phyloP scores from a whole-genome alignment of 2,329 filamentous ascomycete species.

The Colletotrichum sp. region DNA sequence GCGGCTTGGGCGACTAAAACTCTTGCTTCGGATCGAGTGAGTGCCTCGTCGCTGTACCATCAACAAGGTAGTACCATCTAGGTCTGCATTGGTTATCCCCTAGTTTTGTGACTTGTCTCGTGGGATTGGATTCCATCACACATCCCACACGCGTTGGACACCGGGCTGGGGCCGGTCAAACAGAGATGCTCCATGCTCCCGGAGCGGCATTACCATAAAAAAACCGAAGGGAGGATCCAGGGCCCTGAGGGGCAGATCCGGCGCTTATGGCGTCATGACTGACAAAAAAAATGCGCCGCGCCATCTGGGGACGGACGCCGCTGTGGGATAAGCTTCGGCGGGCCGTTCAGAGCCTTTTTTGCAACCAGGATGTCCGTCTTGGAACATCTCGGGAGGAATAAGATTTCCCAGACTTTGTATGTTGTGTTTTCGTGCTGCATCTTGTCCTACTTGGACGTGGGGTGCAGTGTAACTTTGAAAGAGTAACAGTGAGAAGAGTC shows the following conservation, averaged over 20 bases:
- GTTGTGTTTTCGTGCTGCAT: not conserved
- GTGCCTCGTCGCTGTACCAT: not conserved
- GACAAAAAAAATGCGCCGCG: not conserved
- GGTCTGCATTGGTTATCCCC: not conserved
- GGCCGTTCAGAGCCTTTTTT: not conserved
- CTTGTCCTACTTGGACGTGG: not conserved
- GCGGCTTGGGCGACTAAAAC: not conserved
- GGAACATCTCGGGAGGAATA: not conserved
- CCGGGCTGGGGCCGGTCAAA: not conserved
- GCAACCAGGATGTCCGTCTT: not conserved
- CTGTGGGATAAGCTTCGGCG: not conserved
- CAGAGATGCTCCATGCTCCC: not conserved
- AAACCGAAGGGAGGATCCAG: not conserved
- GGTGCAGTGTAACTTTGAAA: not conserved
- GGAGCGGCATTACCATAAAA: not conserved
- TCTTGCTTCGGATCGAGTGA: not conserved
- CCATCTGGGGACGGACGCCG: not conserved
- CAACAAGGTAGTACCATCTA: not conserved
- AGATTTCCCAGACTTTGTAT: not conserved
- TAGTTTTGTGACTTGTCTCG: not conserved
- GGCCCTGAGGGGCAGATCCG: not conserved
- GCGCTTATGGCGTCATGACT: conserved; percentile 17
- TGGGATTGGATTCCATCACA: not conserved
- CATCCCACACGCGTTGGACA: not conserved
- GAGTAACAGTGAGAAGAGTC: not conserved